Evolutionary conservation across 2,329 filamentous ascomycete genomes (phyloP), one percentile per base, ranked within the genome.

Genomic region (Ceratocystis smalleyi): DNA sequence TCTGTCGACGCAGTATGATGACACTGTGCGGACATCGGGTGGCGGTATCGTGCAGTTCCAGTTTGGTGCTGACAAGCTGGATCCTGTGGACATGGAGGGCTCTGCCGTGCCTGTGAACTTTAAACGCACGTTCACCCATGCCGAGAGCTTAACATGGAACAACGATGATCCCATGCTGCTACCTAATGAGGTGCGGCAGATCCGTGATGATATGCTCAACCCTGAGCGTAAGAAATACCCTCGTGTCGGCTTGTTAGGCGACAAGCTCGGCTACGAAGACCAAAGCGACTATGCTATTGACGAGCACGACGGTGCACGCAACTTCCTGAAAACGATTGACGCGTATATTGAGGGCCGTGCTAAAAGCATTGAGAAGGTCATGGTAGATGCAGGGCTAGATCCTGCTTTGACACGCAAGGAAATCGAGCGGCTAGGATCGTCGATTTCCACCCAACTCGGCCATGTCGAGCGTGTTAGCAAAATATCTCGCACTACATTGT

Each of bases 71-170:
- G 94, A 99, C 71, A 91, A 92, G 68, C 79, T 99, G 40, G 94
- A 99, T 73, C 94, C 94, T 1, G 88, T 96, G 22, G 91, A 97
- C 72, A 99, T 99, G 92, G 94, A 99, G 74, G 94, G 91, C 54
- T 86, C 87, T 68, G 92, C 90, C 6, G 89, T 89, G 70, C 94
- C 94, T 3, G 94, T 99, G 61, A 83, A 96, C 71, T 96, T 97
- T 71, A 84, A 89, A 62, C 85, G 92, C 59, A 96, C 92, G 0
- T 97, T 90, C 79, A 90, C 84, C 19, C 92, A 97, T 71, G 78
- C 82, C 4, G 81, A 90, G 79, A 75, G 85, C 75, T 70, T 85
- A 4, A 96, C 91, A 0, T 94, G 89, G 81, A 80, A 87, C 70
- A 92, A 95, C 68, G 76, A 80, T 0, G 91, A 96, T 64, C 77